These are phyloP conservation scores for Juncus effusus DNA, from an alignment of 176 grass and related monocot species.

Conservation along the genomic window DNA sequence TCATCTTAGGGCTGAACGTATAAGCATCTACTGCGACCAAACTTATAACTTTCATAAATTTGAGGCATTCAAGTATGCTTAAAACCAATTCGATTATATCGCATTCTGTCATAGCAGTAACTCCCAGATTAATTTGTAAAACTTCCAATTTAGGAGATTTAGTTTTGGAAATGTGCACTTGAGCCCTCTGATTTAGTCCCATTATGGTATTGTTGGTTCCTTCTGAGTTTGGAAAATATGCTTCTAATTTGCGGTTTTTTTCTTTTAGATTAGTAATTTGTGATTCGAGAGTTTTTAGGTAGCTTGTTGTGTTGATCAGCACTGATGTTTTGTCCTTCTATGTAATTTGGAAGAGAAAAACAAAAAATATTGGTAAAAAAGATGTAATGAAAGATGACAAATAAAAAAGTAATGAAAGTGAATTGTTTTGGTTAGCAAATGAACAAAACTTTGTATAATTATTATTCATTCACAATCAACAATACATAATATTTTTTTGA, in stretches of 20 bases:
- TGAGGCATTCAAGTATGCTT: slow-evolving; percentile 59
- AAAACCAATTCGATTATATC: slow-evolving; percentile 71
- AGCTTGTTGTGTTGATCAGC: slow-evolving; percentile 55
- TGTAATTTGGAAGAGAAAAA: slow-evolving; percentile 9
- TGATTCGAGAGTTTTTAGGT: slow-evolving; percentile 50
- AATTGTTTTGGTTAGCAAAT: too few species aligned
- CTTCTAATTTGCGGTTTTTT: slow-evolving; percentile 76
- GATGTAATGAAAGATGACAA: too few species aligned
- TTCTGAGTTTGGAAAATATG: slow-evolving; percentile 27
- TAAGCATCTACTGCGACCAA: slow-evolving; percentile 69
- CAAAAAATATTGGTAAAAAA: background rate
- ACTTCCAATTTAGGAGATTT: slow-evolving; percentile 6
- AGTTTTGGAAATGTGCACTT: slow-evolving; percentile 44
- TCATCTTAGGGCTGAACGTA: slow-evolving; percentile 57
- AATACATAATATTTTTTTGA: too few species aligned
- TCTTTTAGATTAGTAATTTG: slow-evolving; percentile 71
- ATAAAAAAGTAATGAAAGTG: too few species aligned
- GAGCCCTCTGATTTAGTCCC: slow-evolving; percentile 30
- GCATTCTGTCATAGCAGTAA: slow-evolving; percentile 68
- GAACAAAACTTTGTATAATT: too few species aligned
- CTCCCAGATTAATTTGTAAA: slow-evolving; percentile 52
- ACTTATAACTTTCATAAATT: slow-evolving; percentile 36
- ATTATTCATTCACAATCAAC: too few species aligned
- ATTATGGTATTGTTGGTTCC: background rate
- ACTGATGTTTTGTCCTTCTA: slow-evolving; percentile 97